A percentile compares a stretch with the other conserved stretches of the same genome.
Conservation (phyloP, 805 yeast genomes). For the Blastobotrys parvus region DNA sequence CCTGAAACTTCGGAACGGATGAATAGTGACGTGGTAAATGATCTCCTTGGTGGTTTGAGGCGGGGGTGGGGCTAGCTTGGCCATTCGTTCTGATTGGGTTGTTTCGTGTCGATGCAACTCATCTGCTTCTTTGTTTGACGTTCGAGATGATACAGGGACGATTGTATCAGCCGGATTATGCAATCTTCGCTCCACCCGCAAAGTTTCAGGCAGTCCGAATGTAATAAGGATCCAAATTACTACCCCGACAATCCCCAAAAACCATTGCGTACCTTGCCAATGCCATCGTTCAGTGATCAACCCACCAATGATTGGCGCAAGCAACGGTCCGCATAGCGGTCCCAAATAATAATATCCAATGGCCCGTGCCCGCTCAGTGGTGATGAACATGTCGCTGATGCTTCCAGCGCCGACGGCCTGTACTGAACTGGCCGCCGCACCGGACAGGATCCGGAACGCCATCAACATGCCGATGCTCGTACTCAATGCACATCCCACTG, state of each 20-base stretch:
- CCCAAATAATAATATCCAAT: constrained; percentile 79
- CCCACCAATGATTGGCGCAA: constrained; percentile 78
- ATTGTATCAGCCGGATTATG: constrained; percentile 2
- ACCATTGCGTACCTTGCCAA: constrained; percentile 89
- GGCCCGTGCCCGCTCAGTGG: constrained; percentile 65
- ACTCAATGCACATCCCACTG: constrained; percentile 63
- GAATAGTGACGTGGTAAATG: constrained; percentile 23
- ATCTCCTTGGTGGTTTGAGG: not conserved
- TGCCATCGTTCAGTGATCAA: constrained; percentile 63
- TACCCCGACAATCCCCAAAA: constrained; percentile 61
- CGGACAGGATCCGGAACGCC: constrained; percentile 60
- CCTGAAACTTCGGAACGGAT: constrained; percentile 53
- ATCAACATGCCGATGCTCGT: constrained; percentile 55
- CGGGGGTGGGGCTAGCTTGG: not conserved
- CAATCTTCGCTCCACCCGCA: constrained; percentile 31
- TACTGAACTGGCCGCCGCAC: constrained; percentile 78
- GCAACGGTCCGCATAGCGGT: constrained; percentile 69
- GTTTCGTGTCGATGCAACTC: constrained; percentile 3
- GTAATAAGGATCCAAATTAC: constrained; percentile 40
- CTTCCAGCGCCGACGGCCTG: constrained; percentile 91
- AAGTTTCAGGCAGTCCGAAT: constrained; percentile 70
- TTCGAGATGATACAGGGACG: constrained; percentile 2
- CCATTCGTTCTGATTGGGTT: constrained; percentile 3
- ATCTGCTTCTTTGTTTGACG: not conserved
- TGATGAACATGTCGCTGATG: constrained; percentile 60